Evolutionary conservation across 2,329 filamentous ascomycete species (phyloP).

Genomic region (Ambrosiella xylebori): DNA sequence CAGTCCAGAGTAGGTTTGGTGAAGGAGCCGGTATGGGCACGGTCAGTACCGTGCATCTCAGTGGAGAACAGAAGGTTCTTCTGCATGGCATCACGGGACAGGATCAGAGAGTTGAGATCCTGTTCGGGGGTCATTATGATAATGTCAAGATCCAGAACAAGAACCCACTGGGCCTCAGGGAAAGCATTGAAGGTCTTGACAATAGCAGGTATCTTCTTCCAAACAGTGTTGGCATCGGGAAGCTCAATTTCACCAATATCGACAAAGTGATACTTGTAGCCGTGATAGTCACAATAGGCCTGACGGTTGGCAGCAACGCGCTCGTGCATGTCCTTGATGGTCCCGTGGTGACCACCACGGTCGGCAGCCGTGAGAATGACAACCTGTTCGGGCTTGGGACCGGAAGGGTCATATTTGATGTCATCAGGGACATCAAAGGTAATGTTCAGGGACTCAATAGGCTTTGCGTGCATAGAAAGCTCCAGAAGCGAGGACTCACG

Average conservation of each 20-base stretch:
- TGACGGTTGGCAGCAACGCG: conserved; percentile 11
- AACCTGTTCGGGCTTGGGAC: conserved; percentile 10
- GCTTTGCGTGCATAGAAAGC: conserved; percentile 1
- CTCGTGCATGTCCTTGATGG: conserved; percentile 12
- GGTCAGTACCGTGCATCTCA: conserved; percentile 7
- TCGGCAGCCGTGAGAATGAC: conserved; percentile 12
- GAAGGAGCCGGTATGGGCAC: conserved; percentile 7
- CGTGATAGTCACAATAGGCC: conserved; percentile 12
- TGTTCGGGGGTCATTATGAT: conserved; percentile 11
- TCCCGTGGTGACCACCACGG: conserved; percentile 11
- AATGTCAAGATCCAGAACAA: conserved; percentile 12
- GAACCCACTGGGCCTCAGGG: conserved; percentile 12
- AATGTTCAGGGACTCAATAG: conserved; percentile 6
- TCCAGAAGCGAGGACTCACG: conserved; percentile 7
- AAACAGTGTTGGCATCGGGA: conserved; percentile 8
- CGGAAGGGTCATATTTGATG: conserved; percentile 10
- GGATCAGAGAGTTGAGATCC: conserved; percentile 12
- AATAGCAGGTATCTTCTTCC: conserved; percentile 13
- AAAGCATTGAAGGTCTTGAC: conserved; percentile 12
- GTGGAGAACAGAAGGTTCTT: conserved; percentile 7
- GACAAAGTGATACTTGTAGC: conserved; percentile 13
- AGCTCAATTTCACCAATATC: conserved; percentile 12
- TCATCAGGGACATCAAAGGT: conserved; percentile 11
- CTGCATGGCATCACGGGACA: conserved; percentile 12
- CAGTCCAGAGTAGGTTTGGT: conserved; percentile 10